phyloP scores from a whole-genome alignment of 1,139 yeast genomes.

The Blastobotrys raffinosifermentans region DNA sequence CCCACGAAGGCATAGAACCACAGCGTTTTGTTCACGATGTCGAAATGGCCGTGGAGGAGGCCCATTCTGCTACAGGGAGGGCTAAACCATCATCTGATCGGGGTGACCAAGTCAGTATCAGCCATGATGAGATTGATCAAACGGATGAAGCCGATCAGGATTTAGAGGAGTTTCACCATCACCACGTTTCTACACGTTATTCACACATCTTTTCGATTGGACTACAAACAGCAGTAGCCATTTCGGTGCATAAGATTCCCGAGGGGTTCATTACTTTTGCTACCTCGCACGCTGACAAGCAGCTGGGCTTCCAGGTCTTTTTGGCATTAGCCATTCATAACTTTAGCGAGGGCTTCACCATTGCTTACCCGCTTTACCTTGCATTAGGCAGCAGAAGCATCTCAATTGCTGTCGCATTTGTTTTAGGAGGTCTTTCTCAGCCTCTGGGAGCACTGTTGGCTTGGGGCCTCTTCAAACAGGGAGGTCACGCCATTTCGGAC shows the following conservation, averaged over 20 bases:
- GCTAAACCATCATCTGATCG: background rate
- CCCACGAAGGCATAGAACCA: background rate
- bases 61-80: background rate
- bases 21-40: background rate
- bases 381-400: conserved; percentile 56
- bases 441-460: conserved; percentile 86
- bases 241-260: conserved; percentile 85
- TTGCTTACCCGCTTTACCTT: conserved; percentile 84
- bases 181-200: conserved; percentile 70
- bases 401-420: conserved; percentile 60
- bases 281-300: conserved; percentile 66
- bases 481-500: conserved; percentile 31
- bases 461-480: conserved; percentile 44
- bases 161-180: conserved; percentile 59
- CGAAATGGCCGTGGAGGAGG: background rate
- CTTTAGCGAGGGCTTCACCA: conserved; percentile 91
- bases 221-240: conserved; percentile 81
- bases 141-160: background rate
- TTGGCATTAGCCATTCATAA: conserved; percentile 82
- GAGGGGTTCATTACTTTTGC: conserved; percentile 89
- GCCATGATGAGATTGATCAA: conserved; percentile 9
- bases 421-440: conserved; percentile 79
- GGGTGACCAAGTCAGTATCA: background rate
- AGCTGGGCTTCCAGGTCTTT: conserved; percentile 73
- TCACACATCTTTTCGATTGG: conserved; percentile 80